phyloP scores from a whole-genome alignment of 2,329 filamentous ascomycete species.

The Phaeosphaeriaceae sp. region DNA sequence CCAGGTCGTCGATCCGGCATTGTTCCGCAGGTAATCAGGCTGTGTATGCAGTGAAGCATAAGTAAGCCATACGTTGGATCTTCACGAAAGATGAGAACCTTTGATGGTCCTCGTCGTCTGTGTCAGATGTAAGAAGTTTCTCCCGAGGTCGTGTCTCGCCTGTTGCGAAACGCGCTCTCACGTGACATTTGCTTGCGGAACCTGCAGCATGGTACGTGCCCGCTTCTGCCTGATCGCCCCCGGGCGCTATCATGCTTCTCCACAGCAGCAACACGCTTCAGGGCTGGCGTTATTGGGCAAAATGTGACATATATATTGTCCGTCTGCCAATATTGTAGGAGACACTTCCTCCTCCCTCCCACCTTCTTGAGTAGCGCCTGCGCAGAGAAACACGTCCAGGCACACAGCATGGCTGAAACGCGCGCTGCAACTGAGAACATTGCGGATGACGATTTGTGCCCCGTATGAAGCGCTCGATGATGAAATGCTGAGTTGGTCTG shows the following conservation, averaged over 20 bases:
- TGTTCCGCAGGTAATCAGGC: not conserved
- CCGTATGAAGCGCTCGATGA: conserved; percentile 23
- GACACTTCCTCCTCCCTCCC: not conserved
- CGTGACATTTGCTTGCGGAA: not conserved
- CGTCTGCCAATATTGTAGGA: not conserved
- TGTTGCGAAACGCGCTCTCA: not conserved
- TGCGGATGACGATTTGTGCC: conserved; percentile 54
- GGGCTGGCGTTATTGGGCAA: not conserved
- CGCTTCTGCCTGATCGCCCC: conserved; percentile 2
- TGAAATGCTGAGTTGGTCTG: not conserved
- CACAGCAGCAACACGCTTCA: not conserved
- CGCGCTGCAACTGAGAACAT: conserved; percentile 24
- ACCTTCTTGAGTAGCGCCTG: not conserved
- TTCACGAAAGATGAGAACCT: not conserved
- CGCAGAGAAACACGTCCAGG: not conserved
- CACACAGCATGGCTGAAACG: conserved; percentile 19
- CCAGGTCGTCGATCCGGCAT: not conserved
- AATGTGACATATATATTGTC: conserved; percentile 1
- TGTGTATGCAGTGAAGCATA: not conserved
- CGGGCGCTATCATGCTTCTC: not conserved
- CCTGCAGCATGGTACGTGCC: not conserved
- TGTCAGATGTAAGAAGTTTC: not conserved
- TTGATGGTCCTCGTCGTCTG: not conserved
- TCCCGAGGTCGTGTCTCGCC: too few species aligned
- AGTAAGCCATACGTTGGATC: not conserved